phyloP scores from a whole-genome alignment of 306 rosid species.

The Citrullus colocynthis region DNA sequence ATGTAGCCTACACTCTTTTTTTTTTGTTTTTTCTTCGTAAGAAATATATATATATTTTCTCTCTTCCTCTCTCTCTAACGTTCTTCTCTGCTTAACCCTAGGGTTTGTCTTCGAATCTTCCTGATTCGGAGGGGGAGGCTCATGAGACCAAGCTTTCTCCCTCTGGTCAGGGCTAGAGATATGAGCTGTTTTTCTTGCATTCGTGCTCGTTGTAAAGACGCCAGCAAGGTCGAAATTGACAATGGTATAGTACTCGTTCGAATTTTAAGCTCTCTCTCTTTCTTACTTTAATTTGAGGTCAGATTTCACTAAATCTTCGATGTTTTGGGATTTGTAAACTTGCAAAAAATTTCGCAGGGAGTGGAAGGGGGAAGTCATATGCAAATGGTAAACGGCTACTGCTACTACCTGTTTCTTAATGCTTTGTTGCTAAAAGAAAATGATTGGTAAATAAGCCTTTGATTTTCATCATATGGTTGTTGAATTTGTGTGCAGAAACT shows the following conservation, averaged over 20 bases:
- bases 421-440: background rate
- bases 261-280: constrained; percentile 12
- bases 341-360: constrained; percentile 20
- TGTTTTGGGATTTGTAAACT: background rate
- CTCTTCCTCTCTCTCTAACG: background rate
- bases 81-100: background rate
- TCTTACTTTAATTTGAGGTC: background rate
- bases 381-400: background rate
- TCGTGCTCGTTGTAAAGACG: constrained; percentile 26
- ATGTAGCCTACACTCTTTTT: background rate
- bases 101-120: constrained; percentile 14
- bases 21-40: background rate
- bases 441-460: background rate
- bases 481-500: background rate
- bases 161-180: background rate
- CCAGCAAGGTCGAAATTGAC: constrained; percentile 38
- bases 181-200: constrained; percentile 48
- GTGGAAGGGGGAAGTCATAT: constrained; percentile 25
- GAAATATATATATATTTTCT: background rate
- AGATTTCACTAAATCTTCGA: background rate
- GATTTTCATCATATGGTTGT: background rate
- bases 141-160: background rate
- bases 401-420: background rate
- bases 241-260: constrained; percentile 24
- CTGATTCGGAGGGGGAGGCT: constrained; percentile 8